Evolutionary conservation across 2,329 filamentous ascomycete genomes (phyloP), one percentile per base, ranked within the genome.

Genomic region (Onygenales sp.): DNA sequence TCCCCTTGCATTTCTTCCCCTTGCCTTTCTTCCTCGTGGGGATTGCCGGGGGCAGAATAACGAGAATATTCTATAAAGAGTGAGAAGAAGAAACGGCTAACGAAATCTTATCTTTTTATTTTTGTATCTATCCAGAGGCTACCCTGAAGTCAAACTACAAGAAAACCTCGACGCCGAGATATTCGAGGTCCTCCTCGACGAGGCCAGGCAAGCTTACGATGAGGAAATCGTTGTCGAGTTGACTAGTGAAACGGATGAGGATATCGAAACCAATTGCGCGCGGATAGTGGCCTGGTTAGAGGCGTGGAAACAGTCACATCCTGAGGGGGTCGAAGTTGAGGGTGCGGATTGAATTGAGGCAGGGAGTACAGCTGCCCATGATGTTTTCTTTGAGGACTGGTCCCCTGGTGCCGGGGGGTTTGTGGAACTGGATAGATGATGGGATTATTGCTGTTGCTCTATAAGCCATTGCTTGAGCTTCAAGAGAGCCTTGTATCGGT

Each of bases 141-240:
- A 96, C 69, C 78, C 82, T 57, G 88, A 93, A 65, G 78, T 80
- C 57, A 98, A 98, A 70, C 75, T 98, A 43, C 88, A 97, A 69
- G 93, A 97, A 70, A 98, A 98, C 66, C 76, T 98, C 56, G 93
- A 98, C 70, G 87, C 88, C 33, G 93, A 98, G 74, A 97, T 98
- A 66, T 97, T 98, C 85, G 87, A 95, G 65, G 88, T 97, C 31
- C 74, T 98, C 53, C 76, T 95, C 17, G 86, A 95, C 61, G 93
- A 98, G 74, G 93, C 93, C 34, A 78, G 84, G 56, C 91, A 95
- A 58, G 82, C 86, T 9, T 98, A 92, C 64, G 87, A 88, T 52
- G 82, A 87, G 69, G 83, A 93, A 65, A 88, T 95, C 61, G 86
- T 98, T 39, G 87, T 97, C 31, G 90, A 95, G 70, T 73, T 98